A percentile compares a stretch with the other conserved stretches of the same genome.
Conservation (phyloP, 352 stramenopile genomes). For the Pythium monospermum region DNA sequence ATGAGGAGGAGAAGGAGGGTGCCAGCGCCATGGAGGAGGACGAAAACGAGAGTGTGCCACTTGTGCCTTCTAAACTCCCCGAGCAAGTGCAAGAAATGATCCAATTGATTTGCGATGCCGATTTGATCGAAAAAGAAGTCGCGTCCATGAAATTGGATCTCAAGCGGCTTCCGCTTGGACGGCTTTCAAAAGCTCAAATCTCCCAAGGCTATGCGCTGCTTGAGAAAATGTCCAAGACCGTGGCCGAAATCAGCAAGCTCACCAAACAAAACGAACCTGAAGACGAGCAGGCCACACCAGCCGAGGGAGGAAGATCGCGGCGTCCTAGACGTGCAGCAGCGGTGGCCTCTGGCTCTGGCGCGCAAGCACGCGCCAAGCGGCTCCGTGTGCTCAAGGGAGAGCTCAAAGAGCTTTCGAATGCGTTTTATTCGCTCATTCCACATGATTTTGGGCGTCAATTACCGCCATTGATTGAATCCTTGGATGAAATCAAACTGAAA, state of each 20-base stretch:
- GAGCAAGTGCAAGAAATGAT: conserved; percentile 21
- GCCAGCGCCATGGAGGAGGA: conserved; percentile 3
- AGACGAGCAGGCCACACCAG: background rate
- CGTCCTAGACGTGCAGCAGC: conserved; percentile 19
- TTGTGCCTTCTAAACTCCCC: conserved; percentile 13
- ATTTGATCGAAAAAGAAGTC: conserved; percentile 28
- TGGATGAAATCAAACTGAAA: conserved; percentile 54
- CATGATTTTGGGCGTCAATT: conserved; percentile 57
- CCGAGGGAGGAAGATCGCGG: conserved; percentile 3
- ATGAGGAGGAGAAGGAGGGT: conserved; percentile 6
- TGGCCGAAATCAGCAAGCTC: conserved; percentile 38
- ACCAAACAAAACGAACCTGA: conserved; percentile 7
- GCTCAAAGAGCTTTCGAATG: conserved; percentile 50
- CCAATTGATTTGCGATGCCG: conserved; percentile 29
- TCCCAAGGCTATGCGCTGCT: conserved; percentile 52
- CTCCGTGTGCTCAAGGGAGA: conserved; percentile 20
- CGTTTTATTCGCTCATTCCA: conserved; percentile 71
- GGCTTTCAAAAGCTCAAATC: conserved; percentile 55
- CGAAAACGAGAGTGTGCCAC: background rate
- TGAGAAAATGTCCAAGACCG: conserved; percentile 34
- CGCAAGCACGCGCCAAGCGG: conserved; percentile 16
- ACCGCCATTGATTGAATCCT: conserved; percentile 44
- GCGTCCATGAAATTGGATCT: conserved; percentile 32
- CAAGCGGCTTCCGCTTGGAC: conserved; percentile 26
- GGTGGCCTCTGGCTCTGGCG: conserved; percentile 25